phyloP scores from a whole-genome alignment of 2,329 filamentous ascomycete genomes.

The Leptodontidium sp. region DNA sequence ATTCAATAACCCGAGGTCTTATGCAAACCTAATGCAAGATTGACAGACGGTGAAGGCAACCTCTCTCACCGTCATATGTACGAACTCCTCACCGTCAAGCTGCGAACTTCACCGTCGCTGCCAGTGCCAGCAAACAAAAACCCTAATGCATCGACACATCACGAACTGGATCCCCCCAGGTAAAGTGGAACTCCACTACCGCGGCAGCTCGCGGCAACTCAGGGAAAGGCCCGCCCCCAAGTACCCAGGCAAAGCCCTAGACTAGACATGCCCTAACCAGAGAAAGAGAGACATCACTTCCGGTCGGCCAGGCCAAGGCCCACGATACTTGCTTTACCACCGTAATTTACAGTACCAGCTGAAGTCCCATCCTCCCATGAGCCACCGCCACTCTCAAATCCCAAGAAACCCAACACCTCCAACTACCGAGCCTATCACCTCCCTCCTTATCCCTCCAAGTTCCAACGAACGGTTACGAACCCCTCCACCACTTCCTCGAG shows the following conservation, averaged over 20 bases:
- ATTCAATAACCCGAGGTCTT: neutral
- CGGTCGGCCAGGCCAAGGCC: neutral
- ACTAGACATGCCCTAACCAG: neutral
- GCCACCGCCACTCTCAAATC: neutral
- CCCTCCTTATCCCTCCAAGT: neutral
- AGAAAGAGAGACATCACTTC: neutral
- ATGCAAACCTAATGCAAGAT: slow-evolving; percentile 16
- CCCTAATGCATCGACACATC: neutral
- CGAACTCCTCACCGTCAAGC: slow-evolving; percentile 14
- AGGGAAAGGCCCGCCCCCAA: slow-evolving; percentile 12
- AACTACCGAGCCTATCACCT: slow-evolving; percentile 12
- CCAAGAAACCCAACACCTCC: neutral
- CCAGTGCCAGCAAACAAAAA: slow-evolving; percentile 1
- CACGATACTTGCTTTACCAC: neutral
- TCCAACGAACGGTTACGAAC: neutral
- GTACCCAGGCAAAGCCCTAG: neutral
- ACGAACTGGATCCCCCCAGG: neutral
- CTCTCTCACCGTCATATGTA: slow-evolving; percentile 6
- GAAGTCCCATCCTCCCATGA: neutral
- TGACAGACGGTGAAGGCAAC: slow-evolving; percentile 13
- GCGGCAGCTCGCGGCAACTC: slow-evolving; percentile 13
- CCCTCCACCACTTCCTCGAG: neutral
- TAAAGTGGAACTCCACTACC: slow-evolving; percentile 5
- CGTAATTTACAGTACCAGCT: neutral
- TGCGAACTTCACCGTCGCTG: slow-evolving; percentile 13